Evolutionary conservation across 495 filamentous ascomycete genomes (phyloP).

Genomic region (Evansstolkia leycettana): DNA sequence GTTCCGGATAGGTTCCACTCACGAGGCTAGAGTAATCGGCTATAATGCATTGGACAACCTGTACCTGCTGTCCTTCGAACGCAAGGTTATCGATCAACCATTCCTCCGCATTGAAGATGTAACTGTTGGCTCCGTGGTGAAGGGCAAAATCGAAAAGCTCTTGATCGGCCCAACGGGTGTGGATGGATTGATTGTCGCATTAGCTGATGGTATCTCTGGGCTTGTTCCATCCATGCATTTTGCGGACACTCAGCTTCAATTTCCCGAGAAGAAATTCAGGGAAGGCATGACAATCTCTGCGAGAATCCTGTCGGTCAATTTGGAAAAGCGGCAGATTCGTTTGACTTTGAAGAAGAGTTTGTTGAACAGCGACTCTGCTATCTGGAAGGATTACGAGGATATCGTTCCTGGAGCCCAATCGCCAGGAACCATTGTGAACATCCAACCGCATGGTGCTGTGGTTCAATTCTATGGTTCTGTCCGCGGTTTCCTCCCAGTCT

Average conservation of each 20-base stretch:
- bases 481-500: constrained; percentile 75
- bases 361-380: constrained; percentile 67
- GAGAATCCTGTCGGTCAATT: constrained; percentile 70
- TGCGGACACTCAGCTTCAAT: constrained; percentile 73
- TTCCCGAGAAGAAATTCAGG: constrained; percentile 91
- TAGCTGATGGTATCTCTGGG: constrained; percentile 78
- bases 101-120: constrained; percentile 87
- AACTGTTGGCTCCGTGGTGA: constrained; percentile 64
- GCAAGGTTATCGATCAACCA: constrained; percentile 68
- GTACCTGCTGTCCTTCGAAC: constrained; percentile 74
- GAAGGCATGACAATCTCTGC: constrained; percentile 75
- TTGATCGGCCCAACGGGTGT: constrained; percentile 59
- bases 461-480: constrained; percentile 86
- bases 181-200: constrained; percentile 64
- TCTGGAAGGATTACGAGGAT: constrained; percentile 63
- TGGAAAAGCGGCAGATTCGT: constrained; percentile 64
- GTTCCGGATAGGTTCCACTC: constrained; percentile 63
- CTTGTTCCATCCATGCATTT: constrained; percentile 81
- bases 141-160: constrained; percentile 77
- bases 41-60: constrained; percentile 81
- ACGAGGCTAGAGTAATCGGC: constrained; percentile 70
- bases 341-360: constrained; percentile 90
- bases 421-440: constrained; percentile 72
- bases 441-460: constrained; percentile 66
- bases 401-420: constrained; percentile 58